Percentiles rank a stretch among this genome's conserved stretches.
These are phyloP conservation scores for Spizellomyces sp. DNA, from an alignment of 192 early-diverging fungal genomes.

Conservation along the genomic window DNA sequence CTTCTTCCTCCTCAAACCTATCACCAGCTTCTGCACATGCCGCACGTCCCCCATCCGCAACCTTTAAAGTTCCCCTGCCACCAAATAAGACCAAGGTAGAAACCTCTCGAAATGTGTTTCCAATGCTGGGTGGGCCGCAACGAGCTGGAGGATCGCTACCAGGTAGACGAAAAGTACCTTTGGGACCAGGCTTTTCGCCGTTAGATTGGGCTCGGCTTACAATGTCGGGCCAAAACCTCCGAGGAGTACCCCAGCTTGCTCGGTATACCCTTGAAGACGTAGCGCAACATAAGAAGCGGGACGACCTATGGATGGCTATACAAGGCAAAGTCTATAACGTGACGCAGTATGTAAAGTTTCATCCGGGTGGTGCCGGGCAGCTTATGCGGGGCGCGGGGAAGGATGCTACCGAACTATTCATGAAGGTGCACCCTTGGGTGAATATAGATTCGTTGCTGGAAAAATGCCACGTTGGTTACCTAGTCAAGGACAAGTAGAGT, in stretches of 20 bases:
- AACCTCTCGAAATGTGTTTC: conserved; percentile 34
- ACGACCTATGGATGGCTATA: conserved; percentile 89
- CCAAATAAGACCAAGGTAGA: neutral
- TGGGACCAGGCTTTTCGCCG: conserved; percentile 86
- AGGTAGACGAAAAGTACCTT: conserved; percentile 71
- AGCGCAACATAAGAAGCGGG: conserved; percentile 69
- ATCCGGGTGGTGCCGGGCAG: conserved; percentile 79
- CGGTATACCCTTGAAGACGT: conserved; percentile 77
- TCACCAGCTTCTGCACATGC: conserved; percentile 14
- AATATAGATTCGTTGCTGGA: conserved; percentile 89
- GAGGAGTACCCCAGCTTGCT: conserved; percentile 53
- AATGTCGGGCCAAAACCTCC: conserved; percentile 70
- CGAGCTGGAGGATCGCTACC: conserved; percentile 14
- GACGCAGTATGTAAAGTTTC: conserved; percentile 86
- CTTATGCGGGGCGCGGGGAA: conserved; percentile 77
- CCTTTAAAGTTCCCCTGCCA: conserved; percentile 1
- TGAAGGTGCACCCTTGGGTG: conserved; percentile 91
- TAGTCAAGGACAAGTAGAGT: conserved; percentile 21
- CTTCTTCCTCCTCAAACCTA: conserved; percentile 1
- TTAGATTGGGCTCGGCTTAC: conserved; percentile 92
- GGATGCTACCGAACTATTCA: conserved; percentile 87
- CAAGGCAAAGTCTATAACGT: conserved; percentile 91
- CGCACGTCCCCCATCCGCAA: conserved; percentile 15
- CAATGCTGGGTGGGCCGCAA: conserved; percentile 42
- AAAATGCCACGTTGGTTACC: conserved; percentile 67